phyloP scores from a whole-genome alignment of 2,329 filamentous ascomycete species.

The Stagonosporopsis vannaccii region DNA sequence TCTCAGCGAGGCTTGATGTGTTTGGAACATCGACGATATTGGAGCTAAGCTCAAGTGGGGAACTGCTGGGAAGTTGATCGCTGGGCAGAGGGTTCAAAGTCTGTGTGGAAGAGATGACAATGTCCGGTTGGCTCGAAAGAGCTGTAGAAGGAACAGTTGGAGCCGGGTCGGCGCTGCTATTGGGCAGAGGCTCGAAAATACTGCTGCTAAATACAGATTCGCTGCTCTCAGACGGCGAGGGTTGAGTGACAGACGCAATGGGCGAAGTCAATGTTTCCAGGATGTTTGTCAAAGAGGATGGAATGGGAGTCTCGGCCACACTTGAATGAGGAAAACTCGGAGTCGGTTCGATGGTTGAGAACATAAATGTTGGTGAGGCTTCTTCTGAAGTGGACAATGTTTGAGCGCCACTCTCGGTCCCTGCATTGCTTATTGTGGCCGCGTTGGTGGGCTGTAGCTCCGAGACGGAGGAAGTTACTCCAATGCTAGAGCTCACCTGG shows the following conservation, averaged over 20 bases:
- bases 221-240: neutral
- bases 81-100: neutral
- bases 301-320: neutral
- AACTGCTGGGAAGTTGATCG: neutral
- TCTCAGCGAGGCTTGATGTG: neutral
- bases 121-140: neutral
- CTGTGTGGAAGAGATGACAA: neutral
- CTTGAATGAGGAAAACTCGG: neutral
- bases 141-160: neutral
- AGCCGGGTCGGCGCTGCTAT: neutral
- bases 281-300: neutral
- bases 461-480: neutral
- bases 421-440: neutral
- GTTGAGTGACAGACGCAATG: neutral
- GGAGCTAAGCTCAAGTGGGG: neutral
- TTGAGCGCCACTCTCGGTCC: neutral
- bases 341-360: neutral
- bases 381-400: neutral
- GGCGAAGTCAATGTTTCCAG: neutral
- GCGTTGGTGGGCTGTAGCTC: neutral
- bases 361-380: neutral
- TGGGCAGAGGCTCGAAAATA: neutral
- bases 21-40: neutral
- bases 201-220: neutral
- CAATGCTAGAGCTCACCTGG: neutral